phyloP scores from a whole-genome alignment of 345 rosid species.

The Melaleuca alternifolia region DNA sequence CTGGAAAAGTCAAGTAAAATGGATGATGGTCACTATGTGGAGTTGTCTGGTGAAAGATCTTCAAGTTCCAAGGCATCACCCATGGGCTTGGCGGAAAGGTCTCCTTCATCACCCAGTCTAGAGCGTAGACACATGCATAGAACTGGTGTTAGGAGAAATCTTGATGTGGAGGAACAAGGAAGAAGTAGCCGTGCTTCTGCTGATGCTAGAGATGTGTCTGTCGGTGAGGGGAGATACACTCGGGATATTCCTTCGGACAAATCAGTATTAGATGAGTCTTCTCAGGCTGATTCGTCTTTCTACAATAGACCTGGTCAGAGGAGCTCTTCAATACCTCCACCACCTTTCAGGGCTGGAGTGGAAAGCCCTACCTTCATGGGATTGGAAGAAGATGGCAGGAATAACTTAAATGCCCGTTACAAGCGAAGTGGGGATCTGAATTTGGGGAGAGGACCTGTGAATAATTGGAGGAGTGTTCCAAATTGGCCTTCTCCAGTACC shows the following conservation, averaged over 20 bases:
- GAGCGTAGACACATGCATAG: constrained; percentile 62
- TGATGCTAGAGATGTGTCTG: constrained; percentile 45
- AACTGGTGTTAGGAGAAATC: constrained; percentile 44
- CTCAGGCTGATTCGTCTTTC: constrained; percentile 47
- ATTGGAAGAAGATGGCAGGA: constrained; percentile 64
- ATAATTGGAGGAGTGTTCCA: constrained; percentile 82
- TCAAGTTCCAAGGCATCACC: constrained; percentile 72
- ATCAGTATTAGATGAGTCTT: constrained; percentile 45
- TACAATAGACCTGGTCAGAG: constrained; percentile 43
- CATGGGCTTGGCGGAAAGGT: constrained; percentile 51
- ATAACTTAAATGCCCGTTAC: constrained; percentile 34
- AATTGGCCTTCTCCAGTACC: constrained; percentile 74
- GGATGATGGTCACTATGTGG: constrained; percentile 61
- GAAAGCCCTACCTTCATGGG: constrained; percentile 61
- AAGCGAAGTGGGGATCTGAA: constrained; percentile 56
- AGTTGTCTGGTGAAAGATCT: constrained; percentile 56
- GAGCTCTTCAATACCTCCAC: constrained; percentile 46
- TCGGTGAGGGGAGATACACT: constrained; percentile 39
- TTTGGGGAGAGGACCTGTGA: constrained; percentile 76
- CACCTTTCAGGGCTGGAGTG: constrained; percentile 56
- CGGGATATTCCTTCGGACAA: constrained; percentile 46
- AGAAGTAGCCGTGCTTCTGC: constrained; percentile 42
- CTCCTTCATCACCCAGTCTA: constrained; percentile 68
- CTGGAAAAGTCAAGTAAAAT: constrained; percentile 40
- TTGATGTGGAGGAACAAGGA: constrained; percentile 65